phyloP scores from a whole-genome alignment of 2,329 filamentous ascomycete genomes.

The Arthrinium phaeospermum region DNA sequence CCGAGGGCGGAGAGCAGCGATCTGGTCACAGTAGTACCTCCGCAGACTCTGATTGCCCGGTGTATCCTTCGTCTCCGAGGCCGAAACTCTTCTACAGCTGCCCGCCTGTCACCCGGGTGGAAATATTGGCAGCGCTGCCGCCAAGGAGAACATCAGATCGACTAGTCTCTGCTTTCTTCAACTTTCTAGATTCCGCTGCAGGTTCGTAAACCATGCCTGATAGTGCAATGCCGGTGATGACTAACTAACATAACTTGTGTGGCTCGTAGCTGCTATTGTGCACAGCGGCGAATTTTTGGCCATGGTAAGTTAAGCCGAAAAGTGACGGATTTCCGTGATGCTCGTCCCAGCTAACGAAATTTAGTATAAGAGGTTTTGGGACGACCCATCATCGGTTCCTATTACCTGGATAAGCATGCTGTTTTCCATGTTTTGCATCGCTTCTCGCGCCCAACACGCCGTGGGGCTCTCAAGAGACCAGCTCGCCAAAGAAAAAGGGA shows the following conservation, averaged over 20 bases:
- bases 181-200: constrained; percentile 37
- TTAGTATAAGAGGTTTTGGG: constrained; percentile 53
- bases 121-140: constrained; percentile 43
- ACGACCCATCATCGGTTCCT: constrained; percentile 41
- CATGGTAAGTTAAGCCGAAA: neutral
- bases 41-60: neutral
- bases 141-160: constrained; percentile 40
- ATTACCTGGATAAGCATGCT: constrained; percentile 53
- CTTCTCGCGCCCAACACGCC: constrained; percentile 33
- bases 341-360: neutral
- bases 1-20: neutral
- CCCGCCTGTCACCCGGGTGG: constrained; percentile 32
- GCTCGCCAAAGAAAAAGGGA: constrained; percentile 21
- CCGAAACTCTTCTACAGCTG: constrained; percentile 39
- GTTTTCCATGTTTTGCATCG: constrained; percentile 51
- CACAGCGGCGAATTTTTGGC: neutral
- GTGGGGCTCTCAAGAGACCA: constrained; percentile 24
- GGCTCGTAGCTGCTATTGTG: neutral
- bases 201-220: constrained; percentile 27
- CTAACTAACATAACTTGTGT: neutral
- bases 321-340: neutral
- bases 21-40: neutral
- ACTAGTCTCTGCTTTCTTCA: constrained; percentile 45
- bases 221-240: neutral
- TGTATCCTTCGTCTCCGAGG: neutral